Conservation (phyloP, 805 yeast species). For the Debaryomyces castellii region DNA sequence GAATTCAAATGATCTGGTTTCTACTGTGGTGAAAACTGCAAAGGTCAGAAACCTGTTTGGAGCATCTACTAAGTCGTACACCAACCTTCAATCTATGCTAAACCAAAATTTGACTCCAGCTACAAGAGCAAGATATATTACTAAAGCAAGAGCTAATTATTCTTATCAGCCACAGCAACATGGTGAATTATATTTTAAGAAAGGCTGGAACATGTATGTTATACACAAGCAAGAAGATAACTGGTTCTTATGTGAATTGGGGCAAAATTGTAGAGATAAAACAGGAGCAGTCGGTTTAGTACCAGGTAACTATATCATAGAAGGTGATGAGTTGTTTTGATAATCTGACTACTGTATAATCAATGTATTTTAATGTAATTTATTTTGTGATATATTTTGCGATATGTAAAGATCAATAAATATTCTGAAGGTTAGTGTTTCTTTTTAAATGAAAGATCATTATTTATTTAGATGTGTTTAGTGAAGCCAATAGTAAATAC, state of each 20-base stretch:
- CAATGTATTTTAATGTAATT: background rate
- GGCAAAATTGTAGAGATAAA: constrained; percentile 28
- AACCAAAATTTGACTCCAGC: constrained; percentile 26
- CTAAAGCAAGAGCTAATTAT: constrained; percentile 40
- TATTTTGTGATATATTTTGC: background rate
- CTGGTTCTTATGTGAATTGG: constrained; percentile 46
- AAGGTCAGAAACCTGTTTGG: constrained; percentile 24
- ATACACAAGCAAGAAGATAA: constrained; percentile 44
- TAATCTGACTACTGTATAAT: background rate
- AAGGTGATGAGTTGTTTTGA: constrained; percentile 24
- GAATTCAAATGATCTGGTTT: constrained; percentile 3
- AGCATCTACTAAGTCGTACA: constrained; percentile 34
- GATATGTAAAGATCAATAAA: background rate
- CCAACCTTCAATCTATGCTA: constrained; percentile 30
- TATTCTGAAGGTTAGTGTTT: too few relatives aligned
- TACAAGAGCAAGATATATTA: constrained; percentile 25
- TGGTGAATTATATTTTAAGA: constrained; percentile 40
- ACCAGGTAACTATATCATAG: constrained; percentile 43
- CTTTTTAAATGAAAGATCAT: too few relatives aligned
- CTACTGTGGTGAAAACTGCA: constrained; percentile 4
- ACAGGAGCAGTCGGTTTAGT: constrained; percentile 41
- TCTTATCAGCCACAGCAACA: constrained; percentile 39
- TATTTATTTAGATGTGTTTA: too few relatives aligned
- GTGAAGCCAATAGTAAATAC: constrained; percentile 18
- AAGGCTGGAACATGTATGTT: constrained; percentile 42